Evolutionary conservation across 2,329 filamentous ascomycete genomes (phyloP), one percentile per base, ranked within the genome.

Genomic region (Phialophora verrucosa): DNA sequence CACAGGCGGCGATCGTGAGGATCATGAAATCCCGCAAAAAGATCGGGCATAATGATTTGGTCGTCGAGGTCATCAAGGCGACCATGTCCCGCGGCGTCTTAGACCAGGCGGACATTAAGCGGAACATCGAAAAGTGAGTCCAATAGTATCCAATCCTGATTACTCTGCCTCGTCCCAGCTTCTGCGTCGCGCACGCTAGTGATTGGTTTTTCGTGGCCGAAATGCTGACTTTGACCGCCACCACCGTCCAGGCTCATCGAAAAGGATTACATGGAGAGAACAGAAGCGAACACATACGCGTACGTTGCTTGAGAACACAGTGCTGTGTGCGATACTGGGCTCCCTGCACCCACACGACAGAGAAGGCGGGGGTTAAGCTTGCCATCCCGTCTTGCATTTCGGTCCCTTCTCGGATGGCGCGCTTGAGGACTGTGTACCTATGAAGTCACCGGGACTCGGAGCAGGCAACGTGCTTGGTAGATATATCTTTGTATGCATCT

Each of bases 11-110:
- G 0, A 96, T 99, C 75, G 95, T 99, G 68, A 84, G 95, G 20
- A 96, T 99, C 75, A 93, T 99, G 91, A 99, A 99, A 87, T 91
- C 89, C 70, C 85, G 92, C 71, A 97, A 97, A 86, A 86, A 81
- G 8, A 93, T 98, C 79, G 88, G 87, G 4, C 94, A 98, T 76
- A 84, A 87, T n/a, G 91, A 96, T 76, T 81, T 99, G 29, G 91
- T 98, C 23, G 89, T 90, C 2, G 93, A 98, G 81, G 93, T 97
- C 20, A 97, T 99, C 75, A 91, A 90, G 73, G 88, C 94, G 75
- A 99, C 94, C 1, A 91, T 90, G 82, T 91, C 87, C 71, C 85
- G 95, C 62, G 96, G 95, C 14, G 92, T 91, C 20, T 83, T 99
- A 66, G 93, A 96, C 75, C 86, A 93, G 49, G 83, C 84, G 1